Conservation (phyloP, 2,329 filamentous ascomycete species). For the Verticillium albo-atrum region DNA sequence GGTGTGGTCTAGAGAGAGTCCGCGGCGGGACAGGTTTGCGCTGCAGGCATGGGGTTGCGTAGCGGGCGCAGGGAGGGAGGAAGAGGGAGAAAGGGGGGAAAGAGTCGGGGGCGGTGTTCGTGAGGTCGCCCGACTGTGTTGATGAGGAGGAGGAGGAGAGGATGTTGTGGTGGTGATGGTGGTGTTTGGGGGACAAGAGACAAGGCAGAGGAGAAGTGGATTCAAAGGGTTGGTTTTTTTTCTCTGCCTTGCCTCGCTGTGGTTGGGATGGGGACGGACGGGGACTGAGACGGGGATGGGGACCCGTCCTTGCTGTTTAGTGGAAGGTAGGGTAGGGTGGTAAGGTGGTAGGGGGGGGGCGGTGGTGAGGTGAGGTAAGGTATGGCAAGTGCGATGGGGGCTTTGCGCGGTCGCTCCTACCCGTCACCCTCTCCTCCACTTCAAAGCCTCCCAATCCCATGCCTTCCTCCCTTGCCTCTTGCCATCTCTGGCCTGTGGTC, state of each 20-base stretch:
- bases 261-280: conserved; percentile 1
- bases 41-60: background rate
- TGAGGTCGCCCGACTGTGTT: background rate
- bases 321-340: background rate
- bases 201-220: conserved; percentile 3
- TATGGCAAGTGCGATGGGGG: background rate
- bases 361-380: background rate
- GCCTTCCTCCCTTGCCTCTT: conserved; percentile 15
- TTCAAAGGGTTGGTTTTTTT: conserved; percentile 2
- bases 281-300: background rate
- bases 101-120: background rate
- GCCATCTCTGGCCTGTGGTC: background rate
- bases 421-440: background rate
- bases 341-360: background rate
- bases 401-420: background rate
- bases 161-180: conserved; percentile 1
- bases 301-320: background rate
- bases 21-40: background rate
- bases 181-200: background rate
- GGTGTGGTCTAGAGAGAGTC: background rate
- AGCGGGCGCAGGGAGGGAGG: background rate
- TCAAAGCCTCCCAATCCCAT: conserved; percentile 26
- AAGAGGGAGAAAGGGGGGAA: background rate
- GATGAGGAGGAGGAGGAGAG: background rate
- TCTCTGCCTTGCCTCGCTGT: background rate